These are phyloP conservation scores for Lipomyces chichibuensis DNA, from an alignment of 805 yeast genomes.

Conservation along the genomic window DNA sequence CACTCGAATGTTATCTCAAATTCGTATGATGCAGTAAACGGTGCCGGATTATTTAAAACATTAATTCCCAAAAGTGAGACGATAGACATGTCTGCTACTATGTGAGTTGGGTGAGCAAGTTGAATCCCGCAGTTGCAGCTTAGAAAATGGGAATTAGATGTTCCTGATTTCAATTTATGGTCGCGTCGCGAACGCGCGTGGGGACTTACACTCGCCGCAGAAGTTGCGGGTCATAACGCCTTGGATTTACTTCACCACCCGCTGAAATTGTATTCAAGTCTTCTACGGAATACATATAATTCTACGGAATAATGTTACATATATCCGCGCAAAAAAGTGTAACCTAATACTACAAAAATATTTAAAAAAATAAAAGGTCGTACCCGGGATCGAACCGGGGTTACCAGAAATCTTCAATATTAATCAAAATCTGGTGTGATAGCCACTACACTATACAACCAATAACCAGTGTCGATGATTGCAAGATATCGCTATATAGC, in stretches of 20 bases:
- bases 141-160: too few species aligned
- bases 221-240: too few species aligned
- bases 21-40: conserved; percentile 89
- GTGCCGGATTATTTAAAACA: conserved; percentile 92
- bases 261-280: too few species aligned
- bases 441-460: conserved; percentile 38
- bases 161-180: too few species aligned
- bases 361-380: conserved; percentile 26
- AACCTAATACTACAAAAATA: too few species aligned
- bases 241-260: not conserved
- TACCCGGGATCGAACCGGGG: conserved; percentile 40
- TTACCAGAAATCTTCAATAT: conserved; percentile 29
- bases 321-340: too few species aligned
- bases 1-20: conserved; percentile 98
- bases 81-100: conserved; percentile 28
- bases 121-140: too few species aligned
- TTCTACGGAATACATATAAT: too few species aligned
- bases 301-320: too few species aligned
- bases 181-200: too few species aligned
- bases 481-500: not conserved
- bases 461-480: not conserved
- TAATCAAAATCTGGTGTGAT: conserved; percentile 37
- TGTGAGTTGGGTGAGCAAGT: not conserved
- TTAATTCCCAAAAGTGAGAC: conserved; percentile 71
- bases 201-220: not conserved